Evolutionary conservation across 2,329 filamentous ascomycete genomes (phyloP), one percentile per base, ranked within the genome.

Genomic region (Sarocladiaceae sp.): DNA sequence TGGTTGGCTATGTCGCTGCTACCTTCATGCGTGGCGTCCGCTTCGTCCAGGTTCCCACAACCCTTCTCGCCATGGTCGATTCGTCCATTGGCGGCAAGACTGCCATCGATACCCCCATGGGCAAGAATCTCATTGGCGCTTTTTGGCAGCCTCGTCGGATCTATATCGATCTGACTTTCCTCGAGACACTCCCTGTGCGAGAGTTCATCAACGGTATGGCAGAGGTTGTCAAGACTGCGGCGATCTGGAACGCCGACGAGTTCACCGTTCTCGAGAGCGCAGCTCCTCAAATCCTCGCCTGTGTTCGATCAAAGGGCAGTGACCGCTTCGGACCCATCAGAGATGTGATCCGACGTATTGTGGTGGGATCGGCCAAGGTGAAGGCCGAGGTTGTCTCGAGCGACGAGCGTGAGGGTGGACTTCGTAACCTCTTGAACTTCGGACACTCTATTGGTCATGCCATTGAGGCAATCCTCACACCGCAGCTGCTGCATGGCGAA

Each of bases 161-260:
- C 52, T 98, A 95, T 66, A 90, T 98, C 55, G 93, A 98, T 63
- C 73, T 97, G 49, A 77, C 82, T 45, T 97, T 98, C 59, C 73
- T 98, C 45, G 88, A 95, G 60, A 95, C 89, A 1, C 72, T 98
- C 16, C 90, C 91, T 1, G 82, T 84, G 51, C 78, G 93, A 53
- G 91, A 98, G 66, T 91, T 98, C 59, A 89, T 96, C 66, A 98
- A 98, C 62, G 93, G 93, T 49, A 96, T 98, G 91, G 93, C 91
- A 20, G 93, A 98, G 69, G 91, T 98, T 23, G 78, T 96, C 62
- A 96, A 96, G 77, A 98, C 93, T 3, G 93, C 93, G 3, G 93
- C 93, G 44, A 97, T 98, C 55, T 96, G 91, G 80, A 81, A 95
- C 57, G 88, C 94, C 64, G 67, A 74, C 9, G 91, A 96, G 58